phyloP scores from a whole-genome alignment of 2,329 filamentous ascomycete genomes.

The Aspergillus ibericus region DNA sequence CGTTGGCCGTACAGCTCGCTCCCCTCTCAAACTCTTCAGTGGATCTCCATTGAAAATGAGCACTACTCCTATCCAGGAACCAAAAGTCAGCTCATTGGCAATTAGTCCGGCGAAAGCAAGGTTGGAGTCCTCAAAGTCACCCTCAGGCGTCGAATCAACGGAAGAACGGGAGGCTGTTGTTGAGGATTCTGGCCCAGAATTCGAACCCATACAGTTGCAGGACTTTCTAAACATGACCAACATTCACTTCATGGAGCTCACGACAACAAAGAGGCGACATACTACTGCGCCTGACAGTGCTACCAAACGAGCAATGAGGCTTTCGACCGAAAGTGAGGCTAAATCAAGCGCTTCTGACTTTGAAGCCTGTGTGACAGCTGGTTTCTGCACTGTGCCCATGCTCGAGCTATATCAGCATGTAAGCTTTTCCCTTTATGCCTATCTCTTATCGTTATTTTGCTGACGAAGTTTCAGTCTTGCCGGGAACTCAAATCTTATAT shows the following conservation, averaged over 20 bases:
- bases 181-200: conserved; percentile 48
- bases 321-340: conserved; percentile 25
- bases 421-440: conserved; percentile 36
- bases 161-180: conserved; percentile 48
- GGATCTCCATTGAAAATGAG: conserved; percentile 33
- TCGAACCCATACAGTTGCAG: conserved; percentile 75
- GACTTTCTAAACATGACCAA: conserved; percentile 94
- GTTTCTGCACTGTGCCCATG: conserved; percentile 88
- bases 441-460: conserved; percentile 14
- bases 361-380: conserved; percentile 80
- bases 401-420: conserved; percentile 91
- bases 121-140: conserved; percentile 24
- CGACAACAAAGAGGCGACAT: conserved; percentile 88
- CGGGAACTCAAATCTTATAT: conserved; percentile 97
- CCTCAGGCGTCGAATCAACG: conserved; percentile 43
- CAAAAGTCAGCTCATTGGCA: conserved; percentile 41
- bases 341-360: conserved; percentile 46
- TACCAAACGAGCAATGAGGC: conserved; percentile 30
- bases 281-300: conserved; percentile 65
- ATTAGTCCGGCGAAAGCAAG: conserved; percentile 36
- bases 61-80: conserved; percentile 54
- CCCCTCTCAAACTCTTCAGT: conserved; percentile 46
- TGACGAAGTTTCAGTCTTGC: conserved; percentile 61
- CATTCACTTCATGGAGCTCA: conserved; percentile 97
- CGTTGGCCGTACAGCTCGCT: conserved; percentile 57